These are phyloP conservation scores for Candida tetrigidarum DNA, from an alignment of 1,139 yeast species.

Conservation along the genomic window DNA sequence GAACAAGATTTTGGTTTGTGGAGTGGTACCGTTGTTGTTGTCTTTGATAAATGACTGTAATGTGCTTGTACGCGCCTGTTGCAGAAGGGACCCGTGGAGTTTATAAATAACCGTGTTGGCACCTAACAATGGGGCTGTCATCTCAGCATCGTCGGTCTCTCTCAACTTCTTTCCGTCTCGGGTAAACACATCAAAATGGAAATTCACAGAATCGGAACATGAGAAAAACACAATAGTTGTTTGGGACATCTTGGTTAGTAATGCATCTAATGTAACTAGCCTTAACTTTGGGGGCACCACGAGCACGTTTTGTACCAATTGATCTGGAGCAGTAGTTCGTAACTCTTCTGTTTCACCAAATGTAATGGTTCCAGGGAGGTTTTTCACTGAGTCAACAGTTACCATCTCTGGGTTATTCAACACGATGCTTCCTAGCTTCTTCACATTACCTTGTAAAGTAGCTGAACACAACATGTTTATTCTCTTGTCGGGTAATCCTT, in stretches of 20 bases:
- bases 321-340: conserved; percentile 78
- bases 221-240: conserved; percentile 82
- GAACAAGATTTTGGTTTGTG: conserved; percentile 66
- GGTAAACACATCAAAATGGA: conserved; percentile 79
- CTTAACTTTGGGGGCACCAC: conserved; percentile 93
- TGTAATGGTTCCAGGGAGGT: conserved; percentile 38
- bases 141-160: conserved; percentile 34
- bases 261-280: conserved; percentile 76
- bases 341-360: conserved; percentile 36
- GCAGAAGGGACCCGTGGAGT: conserved; percentile 89
- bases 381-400: conserved; percentile 28
- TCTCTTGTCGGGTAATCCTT: conserved; percentile 68
- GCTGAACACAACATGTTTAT: conserved; percentile 92
- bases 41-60: conserved; percentile 62
- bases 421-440: conserved; percentile 78
- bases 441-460: conserved; percentile 81
- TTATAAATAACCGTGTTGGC: conserved; percentile 62
- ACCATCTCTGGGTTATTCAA: conserved; percentile 74
- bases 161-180: conserved; percentile 50
- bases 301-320: conserved; percentile 73
- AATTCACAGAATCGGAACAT: conserved; percentile 94
- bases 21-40: conserved; percentile 23
- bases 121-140: conserved; percentile 59
- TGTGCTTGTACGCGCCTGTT: conserved; percentile 79
- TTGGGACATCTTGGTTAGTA: conserved; percentile 53